phyloP scores from a whole-genome alignment of 2,329 filamentous ascomycete genomes.

The Penicillium nordicum region DNA sequence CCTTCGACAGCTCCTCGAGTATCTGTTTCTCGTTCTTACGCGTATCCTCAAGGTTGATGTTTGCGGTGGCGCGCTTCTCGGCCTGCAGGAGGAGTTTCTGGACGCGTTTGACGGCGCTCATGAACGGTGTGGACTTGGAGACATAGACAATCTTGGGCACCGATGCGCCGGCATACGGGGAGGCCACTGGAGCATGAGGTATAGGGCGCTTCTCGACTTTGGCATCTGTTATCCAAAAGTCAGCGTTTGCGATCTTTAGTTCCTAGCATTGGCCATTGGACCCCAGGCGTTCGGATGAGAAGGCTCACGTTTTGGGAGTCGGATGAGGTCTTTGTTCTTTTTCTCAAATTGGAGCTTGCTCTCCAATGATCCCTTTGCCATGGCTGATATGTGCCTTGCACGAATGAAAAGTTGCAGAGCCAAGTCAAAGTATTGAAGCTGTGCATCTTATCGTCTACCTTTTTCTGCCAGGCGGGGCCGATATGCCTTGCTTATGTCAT shows the following conservation, averaged over 20 bases:
- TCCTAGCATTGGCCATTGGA: background rate
- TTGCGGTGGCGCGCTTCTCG: constrained; percentile 50
- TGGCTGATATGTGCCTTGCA: constrained; percentile 3
- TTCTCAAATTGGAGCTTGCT: constrained; percentile 37
- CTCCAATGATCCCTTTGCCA: constrained; percentile 25
- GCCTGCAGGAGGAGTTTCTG: constrained; percentile 54
- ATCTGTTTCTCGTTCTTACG: constrained; percentile 32
- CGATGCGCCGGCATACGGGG: constrained; percentile 49
- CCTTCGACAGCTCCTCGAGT: constrained; percentile 31
- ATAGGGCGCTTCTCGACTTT: constrained; percentile 56
- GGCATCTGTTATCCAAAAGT: constrained; percentile 37
- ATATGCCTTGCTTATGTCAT: background rate
- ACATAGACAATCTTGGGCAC: constrained; percentile 57
- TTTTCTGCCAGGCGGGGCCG: constrained; percentile 16
- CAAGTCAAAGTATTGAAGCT: background rate
- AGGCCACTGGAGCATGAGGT: constrained; percentile 53
- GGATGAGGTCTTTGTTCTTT: constrained; percentile 37
- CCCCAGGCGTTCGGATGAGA: background rate
- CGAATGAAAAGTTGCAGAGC: background rate
- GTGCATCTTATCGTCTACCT: constrained; percentile 9
- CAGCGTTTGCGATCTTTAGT: constrained; percentile 3
- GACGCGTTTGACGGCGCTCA: constrained; percentile 58
- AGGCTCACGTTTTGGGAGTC: constrained; percentile 37
- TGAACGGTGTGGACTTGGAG: constrained; percentile 53
- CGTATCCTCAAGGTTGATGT: constrained; percentile 36